phyloP scores from a whole-genome alignment of 2,329 filamentous ascomycete species.

The Neurospora crassa region DNA sequence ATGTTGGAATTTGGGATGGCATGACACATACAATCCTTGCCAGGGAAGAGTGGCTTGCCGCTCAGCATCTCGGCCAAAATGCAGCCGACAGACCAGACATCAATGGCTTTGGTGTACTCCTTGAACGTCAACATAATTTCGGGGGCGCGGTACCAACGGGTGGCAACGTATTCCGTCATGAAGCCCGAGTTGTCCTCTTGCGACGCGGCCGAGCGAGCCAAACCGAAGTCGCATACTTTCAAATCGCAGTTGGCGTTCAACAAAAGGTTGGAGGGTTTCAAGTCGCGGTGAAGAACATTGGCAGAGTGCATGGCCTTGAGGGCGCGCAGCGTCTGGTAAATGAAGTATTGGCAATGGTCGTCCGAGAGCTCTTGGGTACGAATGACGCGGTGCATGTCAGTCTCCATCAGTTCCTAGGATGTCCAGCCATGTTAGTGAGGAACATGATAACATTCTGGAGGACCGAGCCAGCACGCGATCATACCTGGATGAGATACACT shows the following conservation, averaged over 20 bases:
- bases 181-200: conserved; percentile 99
- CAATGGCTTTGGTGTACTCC: conserved; percentile 99
- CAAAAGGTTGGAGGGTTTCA: conserved; percentile 94
- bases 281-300: conserved; percentile 91
- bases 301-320: conserved; percentile 99
- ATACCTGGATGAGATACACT: conserved; percentile 95
- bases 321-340: conserved; percentile 96
- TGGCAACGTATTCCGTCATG: conserved; percentile 99
- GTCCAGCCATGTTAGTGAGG: conserved; percentile 11
- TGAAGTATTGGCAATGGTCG: conserved; percentile 99
- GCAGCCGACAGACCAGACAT: conserved; percentile 98
- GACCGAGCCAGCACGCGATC: conserved; percentile 11
- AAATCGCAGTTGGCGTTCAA: conserved; percentile 98
- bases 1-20: neutral
- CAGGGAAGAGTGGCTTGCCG: conserved; percentile 94
- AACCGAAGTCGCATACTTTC: conserved; percentile 97
- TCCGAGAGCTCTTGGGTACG: conserved; percentile 97
- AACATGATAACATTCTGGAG: neutral
- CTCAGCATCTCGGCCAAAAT: conserved; percentile 98
- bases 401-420: conserved; percentile 84
- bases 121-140: conserved; percentile 99
- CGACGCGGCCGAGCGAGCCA: conserved; percentile 89
- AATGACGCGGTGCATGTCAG: conserved; percentile 98
- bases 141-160: conserved; percentile 95
- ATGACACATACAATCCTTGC: conserved; percentile 78